Evolutionary conservation across 768 basidiomycete species (phyloP).

Genomic region (Hirschioporus abietinus): DNA sequence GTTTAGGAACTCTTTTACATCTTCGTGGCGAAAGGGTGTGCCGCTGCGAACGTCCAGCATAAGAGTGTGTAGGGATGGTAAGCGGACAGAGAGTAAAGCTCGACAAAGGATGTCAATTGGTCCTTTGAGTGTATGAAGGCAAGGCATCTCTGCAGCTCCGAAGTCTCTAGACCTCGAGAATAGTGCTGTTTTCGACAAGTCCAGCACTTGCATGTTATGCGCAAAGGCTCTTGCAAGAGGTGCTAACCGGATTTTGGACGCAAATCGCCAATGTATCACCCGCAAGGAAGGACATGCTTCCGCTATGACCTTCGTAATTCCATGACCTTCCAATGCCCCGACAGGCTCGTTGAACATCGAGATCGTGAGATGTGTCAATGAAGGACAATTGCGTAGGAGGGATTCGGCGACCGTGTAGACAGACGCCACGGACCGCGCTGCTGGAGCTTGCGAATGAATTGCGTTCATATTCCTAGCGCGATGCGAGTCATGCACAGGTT

Average conservation of each 20-base stretch:
- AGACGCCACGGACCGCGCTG: not conserved
- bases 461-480: not conserved
- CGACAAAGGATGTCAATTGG: not conserved
- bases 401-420: not conserved
- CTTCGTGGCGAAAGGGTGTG: not conserved
- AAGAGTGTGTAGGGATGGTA: not conserved
- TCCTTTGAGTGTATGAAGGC: not conserved
- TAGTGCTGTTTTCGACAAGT: not conserved
- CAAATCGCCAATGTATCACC: not conserved
- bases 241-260: not conserved
- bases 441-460: not conserved
- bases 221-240: not conserved
- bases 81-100: not conserved
- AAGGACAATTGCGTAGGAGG: not conserved
- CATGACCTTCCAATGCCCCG: not conserved
- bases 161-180: not conserved
- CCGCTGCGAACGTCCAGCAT: not conserved
- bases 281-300: not conserved
- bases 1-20: not conserved
- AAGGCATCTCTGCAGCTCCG: not conserved
- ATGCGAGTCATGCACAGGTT: not conserved
- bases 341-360: not conserved
- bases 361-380: not conserved
- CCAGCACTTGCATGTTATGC: not conserved
- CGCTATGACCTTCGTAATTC: not conserved